These are phyloP conservation scores for Tremella mesenterica DNA, from an alignment of 768 basidiomycete species.

Conservation along the genomic window DNA sequence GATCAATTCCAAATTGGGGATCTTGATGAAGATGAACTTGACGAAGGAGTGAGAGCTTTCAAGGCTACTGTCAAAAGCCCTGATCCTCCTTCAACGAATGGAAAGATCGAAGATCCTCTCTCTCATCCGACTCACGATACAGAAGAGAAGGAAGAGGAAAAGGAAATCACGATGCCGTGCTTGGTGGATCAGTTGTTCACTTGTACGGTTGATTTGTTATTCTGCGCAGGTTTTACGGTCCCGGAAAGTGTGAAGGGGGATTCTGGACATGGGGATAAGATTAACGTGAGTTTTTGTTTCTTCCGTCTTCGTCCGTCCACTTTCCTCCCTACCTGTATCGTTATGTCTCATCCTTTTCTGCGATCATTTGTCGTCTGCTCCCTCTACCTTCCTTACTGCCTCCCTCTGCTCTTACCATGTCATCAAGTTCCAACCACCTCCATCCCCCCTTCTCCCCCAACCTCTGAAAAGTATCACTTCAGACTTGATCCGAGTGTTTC, in stretches of 20 bases:
- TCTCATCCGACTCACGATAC: neutral
- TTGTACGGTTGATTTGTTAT: slow-evolving; percentile 73
- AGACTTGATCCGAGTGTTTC: too few relatives aligned
- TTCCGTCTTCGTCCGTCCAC: too few relatives aligned
- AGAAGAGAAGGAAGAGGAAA: slow-evolving; percentile 17
- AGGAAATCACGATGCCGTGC: slow-evolving; percentile 56
- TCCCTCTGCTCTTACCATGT: too few relatives aligned
- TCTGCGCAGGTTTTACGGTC: slow-evolving; percentile 88
- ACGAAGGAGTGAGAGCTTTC: slow-evolving; percentile 27
- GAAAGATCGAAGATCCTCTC: slow-evolving; percentile 19
- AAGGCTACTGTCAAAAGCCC: slow-evolving; percentile 25
- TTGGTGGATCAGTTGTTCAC: slow-evolving; percentile 71
- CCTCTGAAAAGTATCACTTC: too few relatives aligned
- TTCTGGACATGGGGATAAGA: slow-evolving; percentile 35
- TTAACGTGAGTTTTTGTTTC: slow-evolving; percentile 40
- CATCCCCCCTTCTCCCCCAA: too few relatives aligned
- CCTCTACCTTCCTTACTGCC: too few relatives aligned
- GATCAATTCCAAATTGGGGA: slow-evolving; percentile 38
- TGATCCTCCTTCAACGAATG: slow-evolving; percentile 4
- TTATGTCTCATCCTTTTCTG: too few relatives aligned
- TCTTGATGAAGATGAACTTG: slow-evolving; percentile 23
- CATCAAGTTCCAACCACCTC: too few relatives aligned
- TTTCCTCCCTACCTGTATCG: too few relatives aligned
- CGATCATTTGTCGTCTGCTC: too few relatives aligned
- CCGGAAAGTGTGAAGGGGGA: slow-evolving; percentile 48